Evolutionary conservation across 495 filamentous ascomycete species (phyloP).

Genomic region (Hyaloscypha finlandica): DNA sequence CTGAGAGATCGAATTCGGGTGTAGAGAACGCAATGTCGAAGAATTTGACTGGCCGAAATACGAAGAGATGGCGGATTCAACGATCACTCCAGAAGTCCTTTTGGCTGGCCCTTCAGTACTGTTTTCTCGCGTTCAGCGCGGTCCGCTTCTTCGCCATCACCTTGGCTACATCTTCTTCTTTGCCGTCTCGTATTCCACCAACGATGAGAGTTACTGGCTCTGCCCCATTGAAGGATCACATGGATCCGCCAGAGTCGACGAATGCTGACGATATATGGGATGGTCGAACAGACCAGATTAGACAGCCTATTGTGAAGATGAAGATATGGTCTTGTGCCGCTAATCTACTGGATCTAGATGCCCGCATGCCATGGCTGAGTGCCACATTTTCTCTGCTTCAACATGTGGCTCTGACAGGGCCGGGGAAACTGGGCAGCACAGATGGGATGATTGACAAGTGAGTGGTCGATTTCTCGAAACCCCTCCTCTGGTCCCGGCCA

Average conservation of each 20-base stretch:
- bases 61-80: constrained; percentile 19
- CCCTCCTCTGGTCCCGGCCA: constrained; percentile 31
- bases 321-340: constrained; percentile 69
- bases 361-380: constrained; percentile 84
- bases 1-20: constrained; percentile 31
- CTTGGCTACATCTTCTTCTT: constrained; percentile 50
- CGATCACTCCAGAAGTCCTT: constrained; percentile 42
- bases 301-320: constrained; percentile 74
- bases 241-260: constrained; percentile 11
- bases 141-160: constrained; percentile 61
- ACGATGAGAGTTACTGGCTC: constrained; percentile 23
- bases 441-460: constrained; percentile 88
- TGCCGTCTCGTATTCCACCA: constrained; percentile 46
- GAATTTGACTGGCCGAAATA: constrained; percentile 27
- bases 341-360: constrained; percentile 67
- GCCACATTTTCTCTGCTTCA: constrained; percentile 72
- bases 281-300: constrained; percentile 37
- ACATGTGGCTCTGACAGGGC: constrained; percentile 67
- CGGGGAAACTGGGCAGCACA: constrained; percentile 70
- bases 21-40: constrained; percentile 43
- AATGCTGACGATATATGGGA: constrained; percentile 8
- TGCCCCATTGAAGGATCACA: constrained; percentile 12
- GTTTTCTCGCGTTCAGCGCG: constrained; percentile 63
- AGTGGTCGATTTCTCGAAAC: constrained; percentile 45
- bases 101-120: constrained; percentile 71